Percentiles rank a stretch among this genome's conserved stretches.
Evolutionary conservation across 2,329 filamentous ascomycete genomes (phyloP).

Genomic region (Verticillium albo-atrum): DNA sequence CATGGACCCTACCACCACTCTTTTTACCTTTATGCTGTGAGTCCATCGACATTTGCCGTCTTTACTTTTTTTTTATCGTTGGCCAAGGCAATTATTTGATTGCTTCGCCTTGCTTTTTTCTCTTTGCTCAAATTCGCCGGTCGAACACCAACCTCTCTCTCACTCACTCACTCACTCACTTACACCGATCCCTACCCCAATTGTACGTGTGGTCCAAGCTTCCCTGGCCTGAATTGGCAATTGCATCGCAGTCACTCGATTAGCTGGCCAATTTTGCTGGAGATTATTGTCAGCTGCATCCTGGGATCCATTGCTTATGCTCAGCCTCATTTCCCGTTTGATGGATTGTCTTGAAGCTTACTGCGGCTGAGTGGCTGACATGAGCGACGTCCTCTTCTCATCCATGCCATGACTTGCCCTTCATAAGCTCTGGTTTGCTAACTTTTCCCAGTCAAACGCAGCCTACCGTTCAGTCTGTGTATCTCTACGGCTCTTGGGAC

Average conservation of each 20-base stretch:
- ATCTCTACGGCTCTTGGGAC: conserved; percentile 90
- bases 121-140: conserved; percentile 9
- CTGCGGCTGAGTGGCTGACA: neutral
- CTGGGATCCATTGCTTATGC: neutral
- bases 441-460: conserved; percentile 46
- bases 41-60: conserved; percentile 30
- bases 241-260: neutral
- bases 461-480: conserved; percentile 62
- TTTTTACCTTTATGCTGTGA: conserved; percentile 41
- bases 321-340: neutral
- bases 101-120: conserved; percentile 9
- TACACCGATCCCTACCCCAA: neutral
- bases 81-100: neutral
- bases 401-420: neutral
- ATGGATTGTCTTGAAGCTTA: neutral
- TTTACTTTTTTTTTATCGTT: conserved; percentile 13
- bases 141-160: conserved; percentile 6
- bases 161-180: conserved; percentile 7
- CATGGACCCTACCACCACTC: conserved; percentile 51
- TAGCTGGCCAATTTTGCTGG: neutral
- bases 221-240: neutral
- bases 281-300: neutral
- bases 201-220: conserved; percentile 7
- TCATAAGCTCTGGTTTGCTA: neutral
- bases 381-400: neutral